Conservation (phyloP, 129 eudicot genomes). For the Helianthus tuberosus region DNA sequence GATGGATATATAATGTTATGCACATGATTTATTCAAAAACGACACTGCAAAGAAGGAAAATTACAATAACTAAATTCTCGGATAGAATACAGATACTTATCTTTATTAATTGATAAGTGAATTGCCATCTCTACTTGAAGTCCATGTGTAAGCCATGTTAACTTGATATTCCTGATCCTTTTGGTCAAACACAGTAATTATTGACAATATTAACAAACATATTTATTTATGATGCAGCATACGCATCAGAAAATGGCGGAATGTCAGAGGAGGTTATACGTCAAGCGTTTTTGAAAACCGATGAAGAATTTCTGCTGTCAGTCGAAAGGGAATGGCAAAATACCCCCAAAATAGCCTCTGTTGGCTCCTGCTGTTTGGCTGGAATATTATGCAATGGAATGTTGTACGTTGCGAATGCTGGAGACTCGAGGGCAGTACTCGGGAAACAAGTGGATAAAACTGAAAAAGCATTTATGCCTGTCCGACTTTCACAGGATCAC, state of each 20-base stretch:
- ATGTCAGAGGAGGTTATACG: slow-evolving; percentile 63
- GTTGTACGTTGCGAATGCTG: slow-evolving; percentile 67
- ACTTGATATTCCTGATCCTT: neutral
- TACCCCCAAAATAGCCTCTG: slow-evolving; percentile 59
- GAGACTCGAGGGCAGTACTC: slow-evolving; percentile 69
- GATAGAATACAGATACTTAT: no score
- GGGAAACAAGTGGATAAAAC: slow-evolving; percentile 43
- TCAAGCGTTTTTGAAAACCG: slow-evolving; percentile 44
- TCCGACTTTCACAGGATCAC: slow-evolving; percentile 64
- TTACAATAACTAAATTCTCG: no score
- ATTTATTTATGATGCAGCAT: slow-evolving; percentile 45
- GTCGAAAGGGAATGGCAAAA: slow-evolving; percentile 23
- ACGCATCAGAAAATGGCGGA: slow-evolving; percentile 45
- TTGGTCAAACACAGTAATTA: neutral
- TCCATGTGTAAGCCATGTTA: neutral
- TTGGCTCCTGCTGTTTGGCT: slow-evolving; percentile 74
- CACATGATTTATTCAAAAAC: no score
- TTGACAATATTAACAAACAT: slow-evolving; percentile 2
- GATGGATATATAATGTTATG: no score
- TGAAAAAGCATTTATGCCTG: slow-evolving; percentile 31
- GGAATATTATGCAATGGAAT: slow-evolving; percentile 60
- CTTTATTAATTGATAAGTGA: no score
- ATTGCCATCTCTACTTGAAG: no score
- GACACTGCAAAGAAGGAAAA: no score
- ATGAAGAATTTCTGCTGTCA: slow-evolving; percentile 14